Percentiles rank a stretch among this genome's conserved stretches.
phyloP scores from a whole-genome alignment of 1,139 yeast genomes.

The Pichia sp. region DNA sequence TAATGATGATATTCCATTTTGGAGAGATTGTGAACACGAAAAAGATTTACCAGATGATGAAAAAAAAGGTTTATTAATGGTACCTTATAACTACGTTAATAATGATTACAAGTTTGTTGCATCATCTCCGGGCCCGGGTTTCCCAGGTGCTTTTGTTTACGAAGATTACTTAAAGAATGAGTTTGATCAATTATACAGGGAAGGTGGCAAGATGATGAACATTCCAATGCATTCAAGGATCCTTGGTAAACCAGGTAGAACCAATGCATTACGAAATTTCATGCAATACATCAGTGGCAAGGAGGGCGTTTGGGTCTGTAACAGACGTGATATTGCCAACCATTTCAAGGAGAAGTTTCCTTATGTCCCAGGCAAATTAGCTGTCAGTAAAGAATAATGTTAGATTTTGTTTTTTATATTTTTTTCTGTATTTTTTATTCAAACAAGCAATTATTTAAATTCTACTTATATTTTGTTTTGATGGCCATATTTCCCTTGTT shows the following conservation, averaged over 20 bases:
- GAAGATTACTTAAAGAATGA: conserved; percentile 30
- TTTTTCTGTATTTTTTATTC: too few relatives aligned
- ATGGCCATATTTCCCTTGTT: too few relatives aligned
- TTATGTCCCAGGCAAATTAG: conserved; percentile 14
- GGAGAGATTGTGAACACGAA: conserved; percentile 31
- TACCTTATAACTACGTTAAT: conserved; percentile 32
- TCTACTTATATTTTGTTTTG: too few relatives aligned
- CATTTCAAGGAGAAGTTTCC: conserved; percentile 29
- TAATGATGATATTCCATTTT: conserved; percentile 34
- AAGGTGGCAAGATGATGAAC: conserved; percentile 35
- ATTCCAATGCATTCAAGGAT: conserved; percentile 34
- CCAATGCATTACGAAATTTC: conserved; percentile 32
- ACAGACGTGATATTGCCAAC: conserved; percentile 32
- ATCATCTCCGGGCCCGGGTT: conserved; percentile 15
- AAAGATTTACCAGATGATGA: conserved; percentile 13
- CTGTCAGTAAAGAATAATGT: neutral
- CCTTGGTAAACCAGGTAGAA: conserved; percentile 34
- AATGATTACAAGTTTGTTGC: conserved; percentile 29
- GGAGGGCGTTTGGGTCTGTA: conserved; percentile 34
- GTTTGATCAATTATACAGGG: conserved; percentile 33
- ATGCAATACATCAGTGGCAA: conserved; percentile 31
- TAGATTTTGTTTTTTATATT: neutral
- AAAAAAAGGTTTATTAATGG: conserved; percentile 31
- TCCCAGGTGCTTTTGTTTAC: conserved; percentile 21
- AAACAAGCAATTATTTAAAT: too few relatives aligned